Evolutionary conservation across 176 grass and related monocot species (phyloP), one percentile per base, ranked within the genome.

Genomic region (Cenchrus fungigraminus): DNA sequence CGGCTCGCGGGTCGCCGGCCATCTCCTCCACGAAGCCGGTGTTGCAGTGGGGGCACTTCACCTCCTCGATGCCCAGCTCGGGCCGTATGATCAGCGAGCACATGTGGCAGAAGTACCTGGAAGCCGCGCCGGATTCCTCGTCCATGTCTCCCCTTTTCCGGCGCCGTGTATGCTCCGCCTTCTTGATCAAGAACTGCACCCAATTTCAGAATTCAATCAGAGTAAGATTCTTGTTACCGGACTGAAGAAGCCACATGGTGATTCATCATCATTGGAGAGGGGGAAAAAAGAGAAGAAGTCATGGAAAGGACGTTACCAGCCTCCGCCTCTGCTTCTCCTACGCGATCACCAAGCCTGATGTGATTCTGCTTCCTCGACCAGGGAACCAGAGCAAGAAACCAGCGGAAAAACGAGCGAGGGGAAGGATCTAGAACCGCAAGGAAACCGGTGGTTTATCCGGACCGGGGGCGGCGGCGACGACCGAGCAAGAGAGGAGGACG

Each of bases 1-100:
- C 40, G 76, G 58, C 29, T 49, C 31, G 74, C 82, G 37, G n/a
- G 42, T 5, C 73, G 31, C 2, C 34, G 78, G 75, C 83, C 87
- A 95, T 92, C 79, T 95, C 89, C 67, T 98, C 95, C 53, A 98
- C 86, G 75, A 98, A 98, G 53, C 95, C 93, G 56, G 78, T 86
- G 78, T 88, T 81, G 83, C 95, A 98, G 73, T 73, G 86, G 60
- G 93, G 95, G 93, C 95, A 98, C 89, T 93, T 84, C 20, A 98
- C 87, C 20, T 91, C 88, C 42, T 70, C 79, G 37, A 78, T 70
- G 57, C 78, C 87, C 87, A 89, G 70, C 79, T 91, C 69, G 2
- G 95, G 93, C 64, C 84, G 66, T 54, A 98, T 87, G 34, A 90
- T 82, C 40, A 84, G 86, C 16, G 89, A 91, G 86, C 95, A 95